These are phyloP conservation scores for Pedinophyceae sp. DNA, from an alignment of 139 green algal genomes.

Conservation along the genomic window DNA sequence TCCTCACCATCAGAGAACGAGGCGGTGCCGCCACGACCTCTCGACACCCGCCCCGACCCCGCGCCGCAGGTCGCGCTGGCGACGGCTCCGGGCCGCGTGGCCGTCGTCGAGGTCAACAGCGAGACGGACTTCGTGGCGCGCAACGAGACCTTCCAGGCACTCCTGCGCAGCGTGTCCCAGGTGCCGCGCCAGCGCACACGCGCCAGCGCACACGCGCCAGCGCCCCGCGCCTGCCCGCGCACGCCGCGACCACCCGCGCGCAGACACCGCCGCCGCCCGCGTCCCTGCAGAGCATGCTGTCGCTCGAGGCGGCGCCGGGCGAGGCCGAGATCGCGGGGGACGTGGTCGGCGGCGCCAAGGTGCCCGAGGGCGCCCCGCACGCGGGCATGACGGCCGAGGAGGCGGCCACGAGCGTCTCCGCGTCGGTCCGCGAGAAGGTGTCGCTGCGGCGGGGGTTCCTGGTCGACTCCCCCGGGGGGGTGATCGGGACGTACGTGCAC, in stretches of 20 bases:
- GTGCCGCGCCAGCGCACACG: no score
- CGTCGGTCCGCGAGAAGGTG: slow-evolving; percentile 1
- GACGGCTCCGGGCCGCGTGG: background rate
- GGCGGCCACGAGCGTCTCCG: no score
- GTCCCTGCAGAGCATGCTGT: background rate
- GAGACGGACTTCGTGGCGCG: slow-evolving; percentile 25
- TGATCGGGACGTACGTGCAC: slow-evolving; percentile 4
- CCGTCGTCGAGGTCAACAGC: slow-evolving; percentile 24
- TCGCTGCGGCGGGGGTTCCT: background rate
- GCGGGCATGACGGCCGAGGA: no score
- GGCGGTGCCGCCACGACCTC: no score
- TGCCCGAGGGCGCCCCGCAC: no score
- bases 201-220: background rate
- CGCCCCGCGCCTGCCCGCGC: background rate
- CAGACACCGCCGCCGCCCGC: background rate
- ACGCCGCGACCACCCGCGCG: no score
- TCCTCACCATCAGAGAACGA: no score
- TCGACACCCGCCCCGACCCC: no score
- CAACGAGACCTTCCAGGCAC: slow-evolving; percentile 18
- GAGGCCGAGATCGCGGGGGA: background rate
- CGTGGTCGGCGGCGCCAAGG: background rate
- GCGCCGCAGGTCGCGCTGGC: background rate
- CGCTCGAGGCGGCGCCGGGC: background rate
- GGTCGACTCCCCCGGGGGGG: background rate
- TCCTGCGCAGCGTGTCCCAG: slow-evolving; percentile 4